Conservation (phyloP, 331 rosid genomes). For the Arachis monticola region DNA sequence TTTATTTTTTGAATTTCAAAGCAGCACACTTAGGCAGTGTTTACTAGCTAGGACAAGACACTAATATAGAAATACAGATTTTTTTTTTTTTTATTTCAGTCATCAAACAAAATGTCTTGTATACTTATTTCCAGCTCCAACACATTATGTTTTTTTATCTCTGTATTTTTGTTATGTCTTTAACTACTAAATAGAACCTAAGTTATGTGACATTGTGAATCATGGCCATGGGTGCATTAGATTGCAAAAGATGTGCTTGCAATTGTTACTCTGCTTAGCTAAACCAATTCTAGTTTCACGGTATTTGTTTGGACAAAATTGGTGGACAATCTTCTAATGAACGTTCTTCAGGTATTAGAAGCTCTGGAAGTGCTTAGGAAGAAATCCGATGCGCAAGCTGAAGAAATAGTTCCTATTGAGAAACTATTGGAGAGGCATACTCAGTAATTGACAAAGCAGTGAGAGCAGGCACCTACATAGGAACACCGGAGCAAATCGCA, state of each 20-base stretch:
- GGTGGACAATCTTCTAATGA: slow-evolving; percentile 16
- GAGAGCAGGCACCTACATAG: slow-evolving; percentile 89
- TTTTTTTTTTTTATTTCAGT: too few species aligned
- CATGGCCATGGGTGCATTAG: slow-evolving; percentile 6
- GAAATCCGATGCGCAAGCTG: slow-evolving; percentile 76
- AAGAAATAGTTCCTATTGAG: slow-evolving; percentile 77
- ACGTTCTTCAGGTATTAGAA: slow-evolving; percentile 74
- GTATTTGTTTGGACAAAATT: slow-evolving; percentile 2
- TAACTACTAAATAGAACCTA: too few species aligned
- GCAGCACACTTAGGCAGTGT: too few species aligned
- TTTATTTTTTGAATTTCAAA: slow-evolving; percentile 10
- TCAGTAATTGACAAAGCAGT: slow-evolving; percentile 93
- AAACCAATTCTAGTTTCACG: background rate
- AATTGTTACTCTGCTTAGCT: background rate
- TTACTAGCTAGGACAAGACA: too few species aligned
- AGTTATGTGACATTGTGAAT: background rate
- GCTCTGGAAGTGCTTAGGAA: slow-evolving; percentile 76
- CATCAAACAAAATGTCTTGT: too few species aligned
- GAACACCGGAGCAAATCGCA: slow-evolving; percentile 88
- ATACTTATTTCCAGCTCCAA: too few species aligned
- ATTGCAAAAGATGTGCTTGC: slow-evolving; percentile 4
- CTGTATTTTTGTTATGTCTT: too few species aligned
- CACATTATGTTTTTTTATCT: too few species aligned
- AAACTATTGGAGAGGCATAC: slow-evolving; percentile 92
- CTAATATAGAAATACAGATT: too few species aligned